Evolutionary conservation across 179 eudicot species (phyloP), one percentile per base, ranked within the genome.

Genomic region (Vitellaria paradoxa): DNA sequence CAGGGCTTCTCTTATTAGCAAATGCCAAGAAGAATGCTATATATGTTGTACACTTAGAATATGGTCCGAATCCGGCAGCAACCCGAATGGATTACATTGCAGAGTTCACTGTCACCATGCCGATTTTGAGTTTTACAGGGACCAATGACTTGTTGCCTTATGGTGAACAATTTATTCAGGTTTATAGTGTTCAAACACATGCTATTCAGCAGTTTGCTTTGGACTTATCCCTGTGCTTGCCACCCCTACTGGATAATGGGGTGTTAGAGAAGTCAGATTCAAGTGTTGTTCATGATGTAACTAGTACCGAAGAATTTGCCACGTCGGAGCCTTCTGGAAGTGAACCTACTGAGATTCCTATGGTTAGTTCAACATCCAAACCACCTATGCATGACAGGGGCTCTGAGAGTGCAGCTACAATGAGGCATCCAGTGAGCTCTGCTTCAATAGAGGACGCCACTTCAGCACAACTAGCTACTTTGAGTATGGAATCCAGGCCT

Each of bases 201-300:
- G 99, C 99, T 81, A 96, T 96, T 85, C 99, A 96, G 79, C 98
- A 96, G 87, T 96, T 93, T 87, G 99, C 98, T 77, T 80, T 96
- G 86, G 97, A 93, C 75, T 83, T 91, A 65, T 90, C 92, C 46
- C 98, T 85, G 81, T 93, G 99, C 82, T 84, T 96, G 84, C 99
- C 98, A 50, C 92, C 99, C 9, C 93, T 96, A n/a, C 45, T 90
- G 77, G 99, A 92, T 23, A 87, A 83, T 81, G 75, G 73, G 47
- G 81, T 84, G 61, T 70, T 86, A 72, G 97, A 96, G 73, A 93
- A 84, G 82, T 81, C 87, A 21, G 92, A 93, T 66, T 88, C 99
- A 65, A 77, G 76, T 75, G 77, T 87, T 73, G 86, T 94, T 64
- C 91, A 70, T 68, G 96, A 88, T 82, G 86, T 85, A 66, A 77